Conservation (phyloP, 768 basidiomycete genomes). For the Amyloporia xantha region DNA sequence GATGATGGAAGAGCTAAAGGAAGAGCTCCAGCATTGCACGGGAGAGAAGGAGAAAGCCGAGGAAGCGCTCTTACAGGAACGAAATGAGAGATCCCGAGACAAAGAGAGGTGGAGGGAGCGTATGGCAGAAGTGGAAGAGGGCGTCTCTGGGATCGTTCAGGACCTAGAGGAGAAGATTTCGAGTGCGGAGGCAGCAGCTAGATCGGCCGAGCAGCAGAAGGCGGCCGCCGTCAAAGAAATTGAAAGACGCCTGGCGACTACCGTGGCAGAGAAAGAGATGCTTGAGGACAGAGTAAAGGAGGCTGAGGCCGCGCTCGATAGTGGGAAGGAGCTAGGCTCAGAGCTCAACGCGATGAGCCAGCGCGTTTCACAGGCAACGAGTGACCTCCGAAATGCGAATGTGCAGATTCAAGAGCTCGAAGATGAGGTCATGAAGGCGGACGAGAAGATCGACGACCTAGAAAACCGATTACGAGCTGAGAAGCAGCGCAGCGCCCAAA, state of each 20-base stretch:
- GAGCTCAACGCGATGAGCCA: slow-evolving; percentile 66
- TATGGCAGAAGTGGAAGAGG: slow-evolving; percentile 65
- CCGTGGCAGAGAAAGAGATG: slow-evolving; percentile 46
- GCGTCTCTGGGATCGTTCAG: slow-evolving; percentile 60
- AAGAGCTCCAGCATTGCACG: slow-evolving; percentile 30
- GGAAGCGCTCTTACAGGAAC: slow-evolving; percentile 47
- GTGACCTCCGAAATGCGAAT: slow-evolving; percentile 55
- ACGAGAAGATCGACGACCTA: slow-evolving; percentile 45
- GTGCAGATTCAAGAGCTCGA: slow-evolving; percentile 55
- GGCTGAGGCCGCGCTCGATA: slow-evolving; percentile 57
- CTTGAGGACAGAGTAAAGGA: slow-evolving; percentile 55
- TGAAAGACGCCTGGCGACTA: slow-evolving; percentile 38
- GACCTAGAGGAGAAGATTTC: slow-evolving; percentile 53
- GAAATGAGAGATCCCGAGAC: slow-evolving; percentile 49
- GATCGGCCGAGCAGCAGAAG: slow-evolving; percentile 36
- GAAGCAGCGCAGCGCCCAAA: slow-evolving; percentile 33
- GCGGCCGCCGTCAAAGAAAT: slow-evolving; percentile 36
- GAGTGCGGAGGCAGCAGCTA: slow-evolving; percentile 42
- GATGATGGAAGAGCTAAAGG: slow-evolving; percentile 24
- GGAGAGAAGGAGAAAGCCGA: slow-evolving; percentile 33
- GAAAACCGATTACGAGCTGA: slow-evolving; percentile 54
- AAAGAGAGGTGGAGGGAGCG: slow-evolving; percentile 65
- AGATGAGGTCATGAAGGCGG: slow-evolving; percentile 46
- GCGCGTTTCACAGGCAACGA: slow-evolving; percentile 45
- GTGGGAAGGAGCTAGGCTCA: slow-evolving; percentile 59